These are phyloP conservation scores for Colletotrichum higginsianum DNA, from an alignment of 2,329 filamentous ascomycete genomes.

Conservation along the genomic window DNA sequence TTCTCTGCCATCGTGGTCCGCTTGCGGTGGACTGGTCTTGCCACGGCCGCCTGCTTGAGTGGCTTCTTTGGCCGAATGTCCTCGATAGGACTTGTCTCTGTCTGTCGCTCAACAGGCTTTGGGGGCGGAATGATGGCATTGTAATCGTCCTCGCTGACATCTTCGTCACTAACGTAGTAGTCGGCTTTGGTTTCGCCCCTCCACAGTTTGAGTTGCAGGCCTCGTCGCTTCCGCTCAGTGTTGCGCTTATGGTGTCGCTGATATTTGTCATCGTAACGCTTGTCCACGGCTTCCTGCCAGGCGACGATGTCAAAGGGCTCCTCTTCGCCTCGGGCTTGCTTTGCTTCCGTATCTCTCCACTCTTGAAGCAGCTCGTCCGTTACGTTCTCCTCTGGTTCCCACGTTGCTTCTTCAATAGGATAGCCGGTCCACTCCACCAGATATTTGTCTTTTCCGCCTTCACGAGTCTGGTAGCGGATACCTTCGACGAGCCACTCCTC, in stretches of 20 bases:
- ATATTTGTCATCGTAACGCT: slow-evolving; percentile 33
- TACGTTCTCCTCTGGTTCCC: slow-evolving; percentile 66
- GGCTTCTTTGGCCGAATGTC: slow-evolving; percentile 1
- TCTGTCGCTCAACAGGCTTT: slow-evolving; percentile 6
- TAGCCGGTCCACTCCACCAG: slow-evolving; percentile 57
- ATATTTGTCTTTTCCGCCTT: slow-evolving; percentile 49
- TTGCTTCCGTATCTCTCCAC: slow-evolving; percentile 61
- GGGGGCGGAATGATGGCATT: slow-evolving; percentile 40
- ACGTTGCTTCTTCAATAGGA: slow-evolving; percentile 56
- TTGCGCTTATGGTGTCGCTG: slow-evolving; percentile 37
- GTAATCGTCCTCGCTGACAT: slow-evolving; percentile 26
- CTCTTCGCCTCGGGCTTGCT: slow-evolving; percentile 51
- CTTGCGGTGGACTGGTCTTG: slow-evolving; percentile 9
- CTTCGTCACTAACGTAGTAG: slow-evolving; percentile 38
- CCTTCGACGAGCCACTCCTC: slow-evolving; percentile 66
- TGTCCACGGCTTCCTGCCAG: slow-evolving; percentile 45
- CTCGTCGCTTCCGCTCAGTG: slow-evolving; percentile 22
- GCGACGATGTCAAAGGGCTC: slow-evolving; percentile 55
- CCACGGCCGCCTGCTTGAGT: background rate
- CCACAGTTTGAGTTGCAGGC: slow-evolving; percentile 33
- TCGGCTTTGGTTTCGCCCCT: slow-evolving; percentile 37
- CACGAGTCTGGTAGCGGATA: slow-evolving; percentile 51
- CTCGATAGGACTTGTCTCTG: background rate
- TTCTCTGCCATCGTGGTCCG: background rate
- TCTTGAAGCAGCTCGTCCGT: slow-evolving; percentile 54